Conservation (phyloP, 2,329 filamentous ascomycete genomes). For the Cucurbitaria berberidis region DNA sequence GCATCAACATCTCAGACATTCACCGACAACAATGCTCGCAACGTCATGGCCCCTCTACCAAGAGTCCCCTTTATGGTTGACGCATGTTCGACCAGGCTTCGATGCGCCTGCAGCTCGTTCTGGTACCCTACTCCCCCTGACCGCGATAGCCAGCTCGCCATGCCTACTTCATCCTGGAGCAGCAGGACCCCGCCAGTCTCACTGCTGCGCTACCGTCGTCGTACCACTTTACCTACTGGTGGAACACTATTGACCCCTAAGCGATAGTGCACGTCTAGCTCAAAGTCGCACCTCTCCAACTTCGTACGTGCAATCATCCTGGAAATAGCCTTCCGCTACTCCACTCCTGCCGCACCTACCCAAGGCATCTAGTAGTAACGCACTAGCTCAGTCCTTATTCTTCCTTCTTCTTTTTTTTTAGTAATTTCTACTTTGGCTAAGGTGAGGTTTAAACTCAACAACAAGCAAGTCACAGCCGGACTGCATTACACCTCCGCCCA, state of each 20-base stretch:
- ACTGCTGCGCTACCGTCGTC: background rate
- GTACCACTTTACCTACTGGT: too few species aligned
- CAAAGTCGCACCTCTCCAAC: background rate
- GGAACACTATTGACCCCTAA: too few species aligned
- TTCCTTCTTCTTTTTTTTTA: background rate
- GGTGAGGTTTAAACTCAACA: background rate
- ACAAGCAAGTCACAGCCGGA: background rate
- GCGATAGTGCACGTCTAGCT: background rate
- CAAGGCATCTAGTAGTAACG: background rate
- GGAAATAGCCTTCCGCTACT: background rate
- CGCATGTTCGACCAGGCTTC: constrained; percentile 23
- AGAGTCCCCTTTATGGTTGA: background rate
- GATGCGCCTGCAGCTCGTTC: constrained; percentile 22
- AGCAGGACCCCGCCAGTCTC: background rate
- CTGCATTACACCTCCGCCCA: background rate
- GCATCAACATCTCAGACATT: constrained; percentile 2
- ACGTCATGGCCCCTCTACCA: constrained; percentile 1
- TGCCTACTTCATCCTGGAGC: background rate
- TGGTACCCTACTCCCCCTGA: constrained; percentile 1
- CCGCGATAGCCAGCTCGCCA: background rate
- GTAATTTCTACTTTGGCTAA: background rate
- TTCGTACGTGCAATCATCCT: background rate
- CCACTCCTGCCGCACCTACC: background rate
- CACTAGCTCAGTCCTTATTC: background rate
- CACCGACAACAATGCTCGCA: background rate